Percentiles rank a stretch among this genome's conserved stretches.
These are phyloP conservation scores for Sphaerulina musiva DNA, from an alignment of 2,329 filamentous ascomycete species.

Conservation along the genomic window DNA sequence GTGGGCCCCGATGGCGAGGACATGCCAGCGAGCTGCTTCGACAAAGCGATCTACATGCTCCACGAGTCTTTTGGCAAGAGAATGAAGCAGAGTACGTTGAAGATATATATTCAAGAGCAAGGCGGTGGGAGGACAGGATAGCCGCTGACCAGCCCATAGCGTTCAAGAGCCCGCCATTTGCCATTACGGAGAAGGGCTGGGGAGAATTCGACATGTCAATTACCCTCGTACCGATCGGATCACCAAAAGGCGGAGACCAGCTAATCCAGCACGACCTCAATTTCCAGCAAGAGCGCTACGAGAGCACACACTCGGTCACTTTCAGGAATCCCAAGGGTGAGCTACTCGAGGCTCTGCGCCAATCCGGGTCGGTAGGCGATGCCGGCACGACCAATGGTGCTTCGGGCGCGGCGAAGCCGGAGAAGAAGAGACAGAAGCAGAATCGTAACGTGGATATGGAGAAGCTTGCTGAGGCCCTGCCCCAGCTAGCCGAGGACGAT, in stretches of 20 bases:
- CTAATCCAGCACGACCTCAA: slow-evolving; percentile 82
- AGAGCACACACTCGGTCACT: slow-evolving; percentile 68
- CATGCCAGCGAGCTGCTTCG: slow-evolving; percentile 75
- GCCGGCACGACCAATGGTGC: slow-evolving; percentile 46
- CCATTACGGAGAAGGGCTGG: slow-evolving; percentile 91
- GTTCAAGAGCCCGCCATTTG: slow-evolving; percentile 79
- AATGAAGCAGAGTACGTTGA: slow-evolving; percentile 52
- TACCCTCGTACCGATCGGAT: slow-evolving; percentile 62
- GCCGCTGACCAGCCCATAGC: slow-evolving; percentile 36
- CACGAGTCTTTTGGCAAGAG: slow-evolving; percentile 88
- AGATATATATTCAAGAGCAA: background rate
- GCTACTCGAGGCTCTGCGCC: slow-evolving; percentile 70
- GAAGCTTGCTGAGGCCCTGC: slow-evolving; percentile 86
- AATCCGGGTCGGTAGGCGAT: slow-evolving; percentile 68
- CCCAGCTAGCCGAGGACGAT: slow-evolving; percentile 87
- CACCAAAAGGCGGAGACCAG: slow-evolving; percentile 76
- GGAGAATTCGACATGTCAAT: slow-evolving; percentile 97
- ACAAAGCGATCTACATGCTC: slow-evolving; percentile 85
- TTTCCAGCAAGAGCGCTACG: slow-evolving; percentile 75
- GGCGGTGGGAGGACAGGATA: background rate
- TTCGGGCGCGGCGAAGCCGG: slow-evolving; percentile 53
- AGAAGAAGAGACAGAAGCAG: slow-evolving; percentile 66
- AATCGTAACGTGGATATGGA: slow-evolving; percentile 70
- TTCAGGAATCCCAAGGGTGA: slow-evolving; percentile 91
- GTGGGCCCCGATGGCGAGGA: slow-evolving; percentile 82